A percentile compares a stretch with the other conserved stretches of the same genome.
These are phyloP conservation scores for Fusarium denticulatum DNA, from an alignment of 2,329 filamentous ascomycete species.

Conservation along the genomic window DNA sequence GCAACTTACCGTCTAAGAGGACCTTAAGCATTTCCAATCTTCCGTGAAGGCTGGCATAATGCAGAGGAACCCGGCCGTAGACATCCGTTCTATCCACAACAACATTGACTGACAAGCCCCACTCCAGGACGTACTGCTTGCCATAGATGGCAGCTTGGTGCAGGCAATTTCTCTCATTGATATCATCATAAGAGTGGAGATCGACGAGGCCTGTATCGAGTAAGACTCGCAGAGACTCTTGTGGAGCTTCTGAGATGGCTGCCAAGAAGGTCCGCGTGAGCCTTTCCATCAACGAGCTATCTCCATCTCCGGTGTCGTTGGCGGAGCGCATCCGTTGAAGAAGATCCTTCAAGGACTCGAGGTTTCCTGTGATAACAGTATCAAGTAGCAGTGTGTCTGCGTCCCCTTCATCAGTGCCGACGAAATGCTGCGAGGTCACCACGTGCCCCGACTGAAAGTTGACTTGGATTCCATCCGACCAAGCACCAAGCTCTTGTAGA, in stretches of 20 bases:
- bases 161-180: slow-evolving; percentile 95
- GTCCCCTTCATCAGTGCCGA: slow-evolving; percentile 87
- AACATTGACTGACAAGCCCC: slow-evolving; percentile 79
- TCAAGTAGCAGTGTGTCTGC: slow-evolving; percentile 89
- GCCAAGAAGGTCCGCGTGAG: slow-evolving; percentile 91
- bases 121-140: slow-evolving; percentile 78
- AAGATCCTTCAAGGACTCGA: slow-evolving; percentile 81
- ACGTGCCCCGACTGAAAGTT: slow-evolving; percentile 78
- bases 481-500: slow-evolving; percentile 91
- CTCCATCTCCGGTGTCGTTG: slow-evolving; percentile 65
- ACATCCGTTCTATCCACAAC: slow-evolving; percentile 86
- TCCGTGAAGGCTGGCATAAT: slow-evolving; percentile 97
- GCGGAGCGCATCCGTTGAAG: slow-evolving; percentile 74
- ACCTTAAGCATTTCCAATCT: slow-evolving; percentile 83
- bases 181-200: slow-evolving; percentile 93
- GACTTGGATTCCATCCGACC: slow-evolving; percentile 96
- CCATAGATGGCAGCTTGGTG: slow-evolving; percentile 98
- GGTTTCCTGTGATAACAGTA: slow-evolving; percentile 83
- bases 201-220: slow-evolving; percentile 85
- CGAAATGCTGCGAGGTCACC: slow-evolving; percentile 71
- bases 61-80: slow-evolving; percentile 90
- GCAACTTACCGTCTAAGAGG: slow-evolving; percentile 68
- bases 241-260: slow-evolving; percentile 85
- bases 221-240: slow-evolving; percentile 78
- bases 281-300: slow-evolving; percentile 72